Percentiles rank a stretch among this genome's conserved stretches.
Evolutionary conservation across 164 flowering plant genomes (phyloP).

Genomic region (Euptelea pleiosperma): DNA sequence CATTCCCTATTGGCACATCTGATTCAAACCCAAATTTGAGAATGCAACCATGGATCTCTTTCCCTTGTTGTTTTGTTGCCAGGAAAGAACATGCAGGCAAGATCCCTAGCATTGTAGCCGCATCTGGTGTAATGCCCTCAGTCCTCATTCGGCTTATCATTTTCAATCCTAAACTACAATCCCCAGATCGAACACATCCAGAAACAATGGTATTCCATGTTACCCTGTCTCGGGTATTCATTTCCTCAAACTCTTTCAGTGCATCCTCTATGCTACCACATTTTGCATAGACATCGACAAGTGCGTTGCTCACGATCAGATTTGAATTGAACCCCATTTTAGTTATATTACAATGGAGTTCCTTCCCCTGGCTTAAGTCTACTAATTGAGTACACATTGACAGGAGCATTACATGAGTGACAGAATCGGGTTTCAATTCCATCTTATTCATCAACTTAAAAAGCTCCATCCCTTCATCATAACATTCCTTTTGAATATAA

Average conservation of each 20-base stretch:
- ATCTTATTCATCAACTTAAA: constrained; percentile 30
- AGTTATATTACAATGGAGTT: constrained; percentile 29
- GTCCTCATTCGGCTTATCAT: constrained; percentile 39
- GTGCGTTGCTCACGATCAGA: constrained; percentile 36
- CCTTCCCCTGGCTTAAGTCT: constrained; percentile 23
- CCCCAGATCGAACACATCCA: constrained; percentile 37
- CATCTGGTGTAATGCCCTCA: constrained; percentile 34
- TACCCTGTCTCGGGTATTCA: constrained; percentile 40
- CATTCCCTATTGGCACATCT: constrained; percentile 41
- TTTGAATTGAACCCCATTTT: constrained; percentile 38
- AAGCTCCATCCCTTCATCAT: constrained; percentile 25
- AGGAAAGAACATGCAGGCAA: constrained; percentile 45
- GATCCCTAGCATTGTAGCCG: constrained; percentile 34
- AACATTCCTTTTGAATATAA: constrained; percentile 19
- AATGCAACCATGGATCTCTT: constrained; percentile 50
- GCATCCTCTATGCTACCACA: constrained; percentile 53
- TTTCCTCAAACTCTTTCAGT: constrained; percentile 28
- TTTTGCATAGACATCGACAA: constrained; percentile 61
- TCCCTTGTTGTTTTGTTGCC: constrained; percentile 47
- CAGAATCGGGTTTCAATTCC: constrained; percentile 24
- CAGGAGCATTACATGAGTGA: constrained; percentile 28
- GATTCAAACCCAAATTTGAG: constrained; percentile 39
- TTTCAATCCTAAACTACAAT: constrained; percentile 32
- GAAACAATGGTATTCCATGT: constrained; percentile 56
- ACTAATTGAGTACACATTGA: constrained; percentile 30